phyloP scores from a whole-genome alignment of 164 flowering plant species.

The Annona squamosa region DNA sequence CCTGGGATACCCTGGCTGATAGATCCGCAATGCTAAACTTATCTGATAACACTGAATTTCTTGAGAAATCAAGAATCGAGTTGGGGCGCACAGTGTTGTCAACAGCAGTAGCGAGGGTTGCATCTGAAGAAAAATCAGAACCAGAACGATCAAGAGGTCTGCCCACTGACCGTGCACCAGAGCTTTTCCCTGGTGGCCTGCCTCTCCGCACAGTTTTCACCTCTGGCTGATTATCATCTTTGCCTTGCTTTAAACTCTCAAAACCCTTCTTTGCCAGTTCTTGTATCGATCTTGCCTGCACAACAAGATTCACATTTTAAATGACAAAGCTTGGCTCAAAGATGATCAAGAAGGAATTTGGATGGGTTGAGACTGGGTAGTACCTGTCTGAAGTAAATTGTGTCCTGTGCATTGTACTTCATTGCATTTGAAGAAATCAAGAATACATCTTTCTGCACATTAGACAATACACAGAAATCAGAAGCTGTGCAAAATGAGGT shows the following conservation, averaged over 20 bases:
- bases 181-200: constrained; percentile 54
- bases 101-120: constrained; percentile 44
- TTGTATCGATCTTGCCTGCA: constrained; percentile 78
- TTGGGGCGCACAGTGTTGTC: constrained; percentile 28
- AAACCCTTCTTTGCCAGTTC: constrained; percentile 86
- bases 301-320: not conserved
- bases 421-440: constrained; percentile 88
- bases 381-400: constrained; percentile 90
- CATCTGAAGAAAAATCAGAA: constrained; percentile 49
- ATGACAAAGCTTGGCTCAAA: not conserved
- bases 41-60: constrained; percentile 31
- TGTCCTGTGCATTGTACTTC: constrained; percentile 85
- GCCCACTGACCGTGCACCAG: constrained; percentile 33
- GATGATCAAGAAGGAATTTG: not conserved
- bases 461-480: not conserved
- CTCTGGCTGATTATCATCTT: constrained; percentile 45
- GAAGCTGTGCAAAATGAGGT: not conserved
- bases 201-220: constrained; percentile 47
- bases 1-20: constrained; percentile 22
- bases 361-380: not conserved
- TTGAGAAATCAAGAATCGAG: constrained; percentile 24
- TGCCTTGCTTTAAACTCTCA: constrained; percentile 71
- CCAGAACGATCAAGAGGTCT: constrained; percentile 42
- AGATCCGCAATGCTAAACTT: constrained; percentile 26
- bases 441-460: constrained; percentile 70